Conservation (phyloP, 768 basidiomycete genomes). For the Chalciporus piperatus region DNA sequence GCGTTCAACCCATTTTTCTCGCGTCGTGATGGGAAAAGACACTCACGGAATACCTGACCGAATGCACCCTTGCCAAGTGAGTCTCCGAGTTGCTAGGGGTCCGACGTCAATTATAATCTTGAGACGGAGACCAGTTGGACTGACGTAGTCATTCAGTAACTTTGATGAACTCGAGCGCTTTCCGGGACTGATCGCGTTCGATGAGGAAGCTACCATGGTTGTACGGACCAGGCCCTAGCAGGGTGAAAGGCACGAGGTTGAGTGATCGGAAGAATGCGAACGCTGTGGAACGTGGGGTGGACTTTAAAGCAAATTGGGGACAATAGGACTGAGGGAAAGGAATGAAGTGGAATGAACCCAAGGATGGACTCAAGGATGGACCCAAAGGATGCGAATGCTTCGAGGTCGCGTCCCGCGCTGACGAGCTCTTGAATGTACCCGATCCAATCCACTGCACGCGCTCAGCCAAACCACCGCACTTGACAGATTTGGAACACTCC, state of each 20-base stretch:
- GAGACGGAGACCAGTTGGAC: slow-evolving; percentile 13
- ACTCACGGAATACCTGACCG: slow-evolving; percentile 94
- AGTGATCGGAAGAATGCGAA: not conserved
- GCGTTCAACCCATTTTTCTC: slow-evolving; percentile 73
- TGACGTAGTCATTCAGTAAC: slow-evolving; percentile 64
- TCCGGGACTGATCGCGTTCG: slow-evolving; percentile 19
- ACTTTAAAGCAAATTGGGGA: not conserved
- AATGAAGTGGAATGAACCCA: slow-evolving; percentile 9
- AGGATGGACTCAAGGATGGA: no score
- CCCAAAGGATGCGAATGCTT: slow-evolving; percentile 7
- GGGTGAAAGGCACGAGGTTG: not conserved
- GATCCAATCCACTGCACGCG: slow-evolving; percentile 1
- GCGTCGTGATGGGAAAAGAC: not conserved
- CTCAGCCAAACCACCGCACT: slow-evolving; percentile 16
- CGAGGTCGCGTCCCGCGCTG: slow-evolving; percentile 38
- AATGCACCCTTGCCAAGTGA: slow-evolving; percentile 95
- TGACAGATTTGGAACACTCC: slow-evolving; percentile 31
- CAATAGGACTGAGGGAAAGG: slow-evolving; percentile 2
- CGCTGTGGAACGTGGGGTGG: not conserved
- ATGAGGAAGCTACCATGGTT: slow-evolving; percentile 24
- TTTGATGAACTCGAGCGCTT: slow-evolving; percentile 42
- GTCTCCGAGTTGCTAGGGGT: slow-evolving; percentile 85
- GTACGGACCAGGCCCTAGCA: not conserved
- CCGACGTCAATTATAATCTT: slow-evolving; percentile 7
- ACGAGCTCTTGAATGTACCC: slow-evolving; percentile 24